Base-by-base conservation (phyloP, 139 green algal species). In the Chlorella sp. region DNA sequence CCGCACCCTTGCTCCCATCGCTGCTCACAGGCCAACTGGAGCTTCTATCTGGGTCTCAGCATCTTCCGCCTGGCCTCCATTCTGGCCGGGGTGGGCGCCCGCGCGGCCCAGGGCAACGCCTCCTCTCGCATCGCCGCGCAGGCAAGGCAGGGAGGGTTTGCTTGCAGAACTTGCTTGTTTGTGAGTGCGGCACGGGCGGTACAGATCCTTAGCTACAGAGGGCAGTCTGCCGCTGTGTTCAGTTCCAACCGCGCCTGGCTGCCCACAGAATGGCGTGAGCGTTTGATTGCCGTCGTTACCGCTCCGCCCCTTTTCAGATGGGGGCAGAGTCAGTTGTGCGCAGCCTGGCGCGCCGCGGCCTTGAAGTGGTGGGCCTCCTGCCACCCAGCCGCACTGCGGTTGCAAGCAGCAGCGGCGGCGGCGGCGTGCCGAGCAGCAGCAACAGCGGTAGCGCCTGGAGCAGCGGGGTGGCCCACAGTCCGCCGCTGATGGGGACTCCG, bases 61-160 rank as follows among this genome's bases (percentile, higher is more conserved):
- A 87, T 98, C 30, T 99, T 99, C 89, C 92, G 98, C 9, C 88
- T 94, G 25, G 92, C 95, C 25, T 90, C 97, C 64, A 99, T 99
- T 82, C 83, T 98, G 63, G 97, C 96, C 0, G 96, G 96, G 15
- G 91, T 99, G 20, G 91, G 95, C 44, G 91, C 92, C 7, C 89
- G 96, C 39, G 90, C 92, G 3, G 36, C 83, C 17, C 81, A 92
- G 75, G 97, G 97, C 74, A 99, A 99, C 83, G 97, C 97, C 23
- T 98, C 95, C 60, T 94, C 91, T 4, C 85, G 83, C 23, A 85
- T 87, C 41, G 96, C 96, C 1, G 84, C 55, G 0, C 62, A 89
- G n/a, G 84, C 96, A n/a, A n/a, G n/a, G n/a, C n/a, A n/a, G n/a
- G n/a, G n/a, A n/a, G n/a, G n/a, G n/a, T n/a, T n/a, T n/a, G n/a